Evolutionary conservation across 192 early-diverging fungal species (phyloP), one percentile per base, ranked within the genome.

Genomic region (Linnemannia elongata): DNA sequence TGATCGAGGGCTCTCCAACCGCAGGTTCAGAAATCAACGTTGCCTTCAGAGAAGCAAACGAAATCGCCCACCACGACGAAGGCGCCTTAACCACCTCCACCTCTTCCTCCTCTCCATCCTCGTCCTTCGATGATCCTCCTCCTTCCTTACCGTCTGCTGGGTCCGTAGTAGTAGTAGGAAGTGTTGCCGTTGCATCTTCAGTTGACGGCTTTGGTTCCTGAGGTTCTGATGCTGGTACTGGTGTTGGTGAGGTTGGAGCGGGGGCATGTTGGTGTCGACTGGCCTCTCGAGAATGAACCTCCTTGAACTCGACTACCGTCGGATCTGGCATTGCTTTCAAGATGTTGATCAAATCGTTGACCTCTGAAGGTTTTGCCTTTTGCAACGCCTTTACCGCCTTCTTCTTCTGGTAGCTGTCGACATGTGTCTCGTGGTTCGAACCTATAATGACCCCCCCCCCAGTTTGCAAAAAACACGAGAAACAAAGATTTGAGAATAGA

Each of bases 261-360:
- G 57, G 22, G 30, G 63, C n/a, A 55, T 69, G 63, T 2, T 87
- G 79, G 6, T 87, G 75, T 44, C 63, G 75, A 52, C 85, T 87
- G 39, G 42, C 66, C 22, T 87, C 85, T 12, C 85, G 76, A 66
- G 36, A 74, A 63, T 87, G 85, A 8, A 87, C 76, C 12, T 75
- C 60, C 35, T 81, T 81, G 76, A 87, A 87, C 36, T 83, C 84
- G 13, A 76, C 72, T 2, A 89, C 82, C 12, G 80, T 74, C 36
- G 86, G 89, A 42, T 90, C 86, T 12, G 89, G 89, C 89, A 90
- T 90, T 39, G 86, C 82, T 30, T 90, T 90, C 6, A 90, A 69
- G 30, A 90, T 81, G 2, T 55, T 71, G 33, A 90, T 82, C 47
- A 88, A 69, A 0, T 87, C 79, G 36, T 87, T 87, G 18, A 84